These are phyloP conservation scores for Aspergillus felis DNA, from an alignment of 2,329 filamentous ascomycete genomes.

Conservation along the genomic window DNA sequence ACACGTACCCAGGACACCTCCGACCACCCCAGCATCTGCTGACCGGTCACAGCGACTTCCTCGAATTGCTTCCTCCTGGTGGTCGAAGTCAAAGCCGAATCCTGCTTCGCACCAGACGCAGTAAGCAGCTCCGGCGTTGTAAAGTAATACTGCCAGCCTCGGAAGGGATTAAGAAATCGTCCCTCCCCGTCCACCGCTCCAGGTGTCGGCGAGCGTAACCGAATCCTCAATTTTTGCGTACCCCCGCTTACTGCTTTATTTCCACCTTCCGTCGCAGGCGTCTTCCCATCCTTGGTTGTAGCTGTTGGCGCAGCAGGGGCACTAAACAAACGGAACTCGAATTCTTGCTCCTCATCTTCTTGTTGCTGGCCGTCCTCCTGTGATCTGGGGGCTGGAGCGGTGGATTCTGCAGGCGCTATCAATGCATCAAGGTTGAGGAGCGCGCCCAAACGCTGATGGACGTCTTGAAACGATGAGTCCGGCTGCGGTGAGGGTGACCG, in stretches of 20 bases:
- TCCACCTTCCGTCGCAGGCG: neutral
- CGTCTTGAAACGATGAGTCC: slow-evolving; percentile 24
- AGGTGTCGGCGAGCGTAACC: slow-evolving; percentile 38
- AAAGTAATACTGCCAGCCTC: slow-evolving; percentile 42
- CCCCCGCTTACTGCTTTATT: slow-evolving; percentile 1
- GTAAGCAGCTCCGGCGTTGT: slow-evolving; percentile 30
- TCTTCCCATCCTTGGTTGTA: neutral
- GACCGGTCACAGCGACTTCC: slow-evolving; percentile 34
- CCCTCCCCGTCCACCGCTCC: slow-evolving; percentile 27
- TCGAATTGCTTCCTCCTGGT: slow-evolving; percentile 29
- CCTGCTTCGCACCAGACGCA: slow-evolving; percentile 9
- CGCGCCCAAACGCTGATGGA: slow-evolving; percentile 28
- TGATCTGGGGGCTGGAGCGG: neutral
- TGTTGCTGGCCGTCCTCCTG: slow-evolving; percentile 1
- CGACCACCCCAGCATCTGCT: slow-evolving; percentile 28
- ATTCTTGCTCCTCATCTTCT: slow-evolving; percentile 39
- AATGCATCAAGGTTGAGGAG: slow-evolving; percentile 32
- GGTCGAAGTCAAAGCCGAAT: slow-evolving; percentile 9
- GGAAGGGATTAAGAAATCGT: slow-evolving; percentile 37
- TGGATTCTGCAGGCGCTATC: slow-evolving; percentile 6
- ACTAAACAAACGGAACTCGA: slow-evolving; percentile 42
- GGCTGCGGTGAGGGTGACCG: slow-evolving; percentile 27
- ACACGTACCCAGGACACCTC: slow-evolving; percentile 34
- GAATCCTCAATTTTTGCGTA: slow-evolving; percentile 37
- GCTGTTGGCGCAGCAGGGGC: slow-evolving; percentile 20